Evolutionary conservation across 108 stramenopile species (phyloP), one percentile per base, ranked within the genome.

Genomic region (Hondaea fermentalgiana): DNA sequence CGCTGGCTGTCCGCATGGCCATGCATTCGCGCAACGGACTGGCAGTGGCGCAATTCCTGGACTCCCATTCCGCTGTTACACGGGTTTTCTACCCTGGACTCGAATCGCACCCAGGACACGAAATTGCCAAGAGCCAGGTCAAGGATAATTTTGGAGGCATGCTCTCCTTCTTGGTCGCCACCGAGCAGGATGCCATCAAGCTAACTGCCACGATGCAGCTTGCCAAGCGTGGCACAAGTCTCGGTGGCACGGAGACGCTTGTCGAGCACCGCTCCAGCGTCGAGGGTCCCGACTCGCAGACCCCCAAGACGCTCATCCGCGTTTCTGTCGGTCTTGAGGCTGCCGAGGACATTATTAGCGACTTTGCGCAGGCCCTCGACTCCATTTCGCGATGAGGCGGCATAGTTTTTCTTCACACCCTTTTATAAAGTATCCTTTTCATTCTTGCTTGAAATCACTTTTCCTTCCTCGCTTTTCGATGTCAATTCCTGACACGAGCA

Each of bases 1-100:
- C 93, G 8, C 90, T 94, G 87, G 90, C 72, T 89, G 25, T 92
- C n/a, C 92, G 93, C 35, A 92, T 94, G 88, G 83, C 89, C 49
- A 43, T 45, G 58, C 60, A 55, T 8, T 29, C 44, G 16, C 28
- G 25, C 16, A 91, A 88, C 87, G 92, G 89, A 6, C 35, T 88
- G 8, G 83, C 59, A 21, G 17, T 92, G 35, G 92, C 92, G 58
- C 5, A 59, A 44, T 28, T 59, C 2, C 69, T 92, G 45, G 87
- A 83, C 59, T 17, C 28, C 12, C 92, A 92, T 53, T 57, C 87
- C 5, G 35, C 4, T 8, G 90, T 92, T 19, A 72, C 29, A 29
- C 17, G 5, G 45, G 92, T 92, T 4, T 42, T 59, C 29, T 92
- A 89, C 71, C 55, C 89, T 3, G 72, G 72, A 44, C 72, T 76